Conservation (phyloP, 2,329 filamentous ascomycete species). For the Diplodia sapinea region DNA sequence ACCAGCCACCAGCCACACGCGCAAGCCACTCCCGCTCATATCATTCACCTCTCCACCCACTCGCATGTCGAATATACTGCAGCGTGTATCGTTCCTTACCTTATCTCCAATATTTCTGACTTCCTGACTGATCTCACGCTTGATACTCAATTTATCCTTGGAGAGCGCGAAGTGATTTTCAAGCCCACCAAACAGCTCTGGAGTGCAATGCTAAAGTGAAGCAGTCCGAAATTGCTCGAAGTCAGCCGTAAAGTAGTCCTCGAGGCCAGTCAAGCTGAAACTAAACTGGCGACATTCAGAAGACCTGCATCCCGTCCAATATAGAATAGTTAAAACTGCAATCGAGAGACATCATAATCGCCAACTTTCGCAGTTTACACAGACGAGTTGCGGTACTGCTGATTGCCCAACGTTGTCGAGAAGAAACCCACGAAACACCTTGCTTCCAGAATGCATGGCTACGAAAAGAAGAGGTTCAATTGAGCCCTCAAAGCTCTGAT, state of each 20-base stretch:
- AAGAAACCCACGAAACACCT: background rate
- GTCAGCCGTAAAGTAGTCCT: no score
- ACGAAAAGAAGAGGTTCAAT: background rate
- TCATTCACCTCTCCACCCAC: background rate
- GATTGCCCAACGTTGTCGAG: background rate
- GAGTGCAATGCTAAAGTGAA: no score
- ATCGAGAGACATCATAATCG: no score
- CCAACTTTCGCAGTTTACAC: background rate
- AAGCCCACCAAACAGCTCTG: background rate
- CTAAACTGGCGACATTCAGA: no score
- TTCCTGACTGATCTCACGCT: background rate
- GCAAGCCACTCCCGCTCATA: conserved; percentile 1
- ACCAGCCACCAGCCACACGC: conserved; percentile 7
- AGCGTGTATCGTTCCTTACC: background rate
- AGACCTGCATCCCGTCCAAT: no score
- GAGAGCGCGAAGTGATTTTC: background rate
- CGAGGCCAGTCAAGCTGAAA: no score
- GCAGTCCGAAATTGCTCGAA: no score
- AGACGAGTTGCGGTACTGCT: background rate
- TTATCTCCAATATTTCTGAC: background rate
- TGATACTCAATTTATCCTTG: background rate
- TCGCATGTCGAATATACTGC: background rate
- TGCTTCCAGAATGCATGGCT: background rate
- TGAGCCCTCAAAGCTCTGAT: background rate
- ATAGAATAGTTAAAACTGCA: no score